Evolutionary conservation across 306 rosid genomes (phyloP).

Genomic region (Pterocarpus santalinus): DNA sequence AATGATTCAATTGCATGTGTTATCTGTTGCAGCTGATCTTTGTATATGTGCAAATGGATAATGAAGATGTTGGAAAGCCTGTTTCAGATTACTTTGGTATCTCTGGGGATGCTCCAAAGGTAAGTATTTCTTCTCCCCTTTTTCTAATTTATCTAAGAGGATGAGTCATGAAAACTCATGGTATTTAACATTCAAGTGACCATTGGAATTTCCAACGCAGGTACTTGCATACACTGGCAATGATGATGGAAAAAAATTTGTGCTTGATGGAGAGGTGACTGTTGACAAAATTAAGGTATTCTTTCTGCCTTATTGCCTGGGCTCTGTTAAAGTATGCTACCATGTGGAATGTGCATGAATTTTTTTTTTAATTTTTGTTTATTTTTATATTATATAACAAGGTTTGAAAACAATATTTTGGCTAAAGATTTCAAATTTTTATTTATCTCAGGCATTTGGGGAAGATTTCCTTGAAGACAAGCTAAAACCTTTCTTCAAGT

Average conservation of each 20-base stretch:
- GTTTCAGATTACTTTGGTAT: slow-evolving; percentile 94
- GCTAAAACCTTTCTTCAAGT: slow-evolving; percentile 88
- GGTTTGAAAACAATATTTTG: slow-evolving; percentile 26
- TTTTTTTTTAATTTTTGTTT: background rate
- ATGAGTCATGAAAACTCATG: slow-evolving; percentile 21
- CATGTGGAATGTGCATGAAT: slow-evolving; percentile 34
- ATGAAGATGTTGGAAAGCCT: slow-evolving; percentile 92
- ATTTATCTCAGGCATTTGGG: slow-evolving; percentile 74
- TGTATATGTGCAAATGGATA: slow-evolving; percentile 81
- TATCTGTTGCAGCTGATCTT: slow-evolving; percentile 81
- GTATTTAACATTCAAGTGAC: slow-evolving; percentile 13
- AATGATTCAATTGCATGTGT: slow-evolving; percentile 7
- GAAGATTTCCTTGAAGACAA: slow-evolving; percentile 91
- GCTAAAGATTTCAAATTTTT: slow-evolving; percentile 40
- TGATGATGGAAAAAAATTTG: slow-evolving; percentile 85
- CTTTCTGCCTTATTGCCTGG: slow-evolving; percentile 15
- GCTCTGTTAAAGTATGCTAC: slow-evolving; percentile 35
- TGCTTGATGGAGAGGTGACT: slow-evolving; percentile 77
- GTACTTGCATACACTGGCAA: slow-evolving; percentile 89
- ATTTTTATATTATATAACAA: slow-evolving; percentile 6
- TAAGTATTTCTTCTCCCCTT: slow-evolving; percentile 50
- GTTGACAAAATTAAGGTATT: slow-evolving; percentile 78
- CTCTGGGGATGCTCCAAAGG: slow-evolving; percentile 78
- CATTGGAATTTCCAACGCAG: slow-evolving; percentile 51
- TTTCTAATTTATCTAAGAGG: slow-evolving; percentile 12